These are phyloP conservation scores for Mycosarcoma maydis DNA, from an alignment of 1,284 basidiomycete species.

Conservation along the genomic window DNA sequence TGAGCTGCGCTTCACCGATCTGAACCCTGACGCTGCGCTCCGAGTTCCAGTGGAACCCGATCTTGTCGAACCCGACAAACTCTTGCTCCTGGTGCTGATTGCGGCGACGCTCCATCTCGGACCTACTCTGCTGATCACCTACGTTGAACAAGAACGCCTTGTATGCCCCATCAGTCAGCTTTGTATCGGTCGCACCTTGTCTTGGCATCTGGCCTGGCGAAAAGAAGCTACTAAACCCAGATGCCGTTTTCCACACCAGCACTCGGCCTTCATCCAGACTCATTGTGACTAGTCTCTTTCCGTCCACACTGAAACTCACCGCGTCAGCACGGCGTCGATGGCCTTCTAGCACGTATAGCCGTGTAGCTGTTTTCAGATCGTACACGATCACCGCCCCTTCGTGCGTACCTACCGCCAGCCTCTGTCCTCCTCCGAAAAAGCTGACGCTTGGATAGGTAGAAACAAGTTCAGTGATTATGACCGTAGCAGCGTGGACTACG, in stretches of 20 bases:
- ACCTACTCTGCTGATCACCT: slow-evolving; percentile 23
- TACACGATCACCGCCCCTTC: slow-evolving; percentile 89
- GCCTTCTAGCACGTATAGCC: slow-evolving; percentile 91
- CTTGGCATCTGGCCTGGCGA: slow-evolving; percentile 88
- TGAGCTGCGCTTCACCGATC: slow-evolving; percentile 56
- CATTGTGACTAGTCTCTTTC: slow-evolving; percentile 84
- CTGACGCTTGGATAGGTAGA: slow-evolving; percentile 84
- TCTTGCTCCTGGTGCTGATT: slow-evolving; percentile 18
- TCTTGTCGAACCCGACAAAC: slow-evolving; percentile 31
- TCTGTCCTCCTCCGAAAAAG: slow-evolving; percentile 85
- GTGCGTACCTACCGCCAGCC: slow-evolving; percentile 89
- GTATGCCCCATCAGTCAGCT: slow-evolving; percentile 56
- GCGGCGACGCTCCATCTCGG: not conserved
- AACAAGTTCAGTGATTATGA: slow-evolving; percentile 84
- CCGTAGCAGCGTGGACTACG: slow-evolving; percentile 87
- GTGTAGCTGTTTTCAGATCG: slow-evolving; percentile 92
- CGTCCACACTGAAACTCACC: slow-evolving; percentile 83
- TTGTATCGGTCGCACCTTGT: slow-evolving; percentile 77
- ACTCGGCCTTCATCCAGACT: slow-evolving; percentile 79
- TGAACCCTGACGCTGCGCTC: slow-evolving; percentile 53
- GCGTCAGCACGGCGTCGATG: slow-evolving; percentile 69
- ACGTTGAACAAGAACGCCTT: slow-evolving; percentile 61
- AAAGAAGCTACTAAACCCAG: slow-evolving; percentile 79
- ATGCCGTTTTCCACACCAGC: slow-evolving; percentile 68
- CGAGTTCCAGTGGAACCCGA: slow-evolving; percentile 57